phyloP scores from a whole-genome alignment of 257 asterid species.

The Solanum chaucha region DNA sequence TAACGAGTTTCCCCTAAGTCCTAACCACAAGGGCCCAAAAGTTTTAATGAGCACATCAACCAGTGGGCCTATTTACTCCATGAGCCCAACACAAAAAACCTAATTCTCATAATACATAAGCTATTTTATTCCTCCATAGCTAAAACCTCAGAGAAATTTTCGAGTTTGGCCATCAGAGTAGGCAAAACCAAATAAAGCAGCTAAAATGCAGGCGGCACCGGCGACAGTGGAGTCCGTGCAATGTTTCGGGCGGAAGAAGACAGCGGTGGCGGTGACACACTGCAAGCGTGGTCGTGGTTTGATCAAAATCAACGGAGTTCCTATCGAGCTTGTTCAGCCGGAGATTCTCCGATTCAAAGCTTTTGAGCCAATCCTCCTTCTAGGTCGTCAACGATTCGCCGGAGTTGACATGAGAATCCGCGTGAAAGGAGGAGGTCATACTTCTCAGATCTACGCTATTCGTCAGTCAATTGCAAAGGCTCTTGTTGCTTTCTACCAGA shows the following conservation, averaged over 20 bases:
- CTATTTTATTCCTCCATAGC: background rate
- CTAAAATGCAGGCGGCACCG: background rate
- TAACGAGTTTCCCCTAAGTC: background rate
- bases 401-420: conserved; percentile 1
- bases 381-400: background rate
- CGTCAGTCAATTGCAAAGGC: background rate
- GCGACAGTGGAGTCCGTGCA: background rate
- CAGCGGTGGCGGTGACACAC: background rate
- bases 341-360: background rate
- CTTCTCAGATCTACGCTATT: background rate
- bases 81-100: background rate
- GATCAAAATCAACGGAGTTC: background rate
- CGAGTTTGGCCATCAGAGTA: background rate
- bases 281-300: background rate
- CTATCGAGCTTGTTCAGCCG: background rate
- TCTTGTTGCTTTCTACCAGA: background rate
- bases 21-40: background rate
- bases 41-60: background rate
- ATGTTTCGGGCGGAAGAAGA: background rate
- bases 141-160: background rate
- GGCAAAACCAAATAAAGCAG: background rate
- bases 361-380: background rate
- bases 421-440: background rate
- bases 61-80: background rate
- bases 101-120: background rate